phyloP scores from a whole-genome alignment of 805 yeast species.

The Kregervanrija delftensis region DNA sequence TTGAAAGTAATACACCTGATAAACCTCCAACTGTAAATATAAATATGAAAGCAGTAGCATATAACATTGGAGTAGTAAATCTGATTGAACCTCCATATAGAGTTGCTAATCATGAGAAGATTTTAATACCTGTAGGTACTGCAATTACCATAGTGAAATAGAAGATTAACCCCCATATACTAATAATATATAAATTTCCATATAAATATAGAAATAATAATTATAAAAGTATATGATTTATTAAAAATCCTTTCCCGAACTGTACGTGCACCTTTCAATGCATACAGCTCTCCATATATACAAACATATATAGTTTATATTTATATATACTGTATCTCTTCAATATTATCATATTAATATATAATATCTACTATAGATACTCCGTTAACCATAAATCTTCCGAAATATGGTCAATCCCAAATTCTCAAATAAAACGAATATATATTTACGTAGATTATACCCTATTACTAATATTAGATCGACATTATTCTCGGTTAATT shows the following conservation, averaged over 20 bases:
- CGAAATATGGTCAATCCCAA: conserved; percentile 1
- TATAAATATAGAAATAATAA: background rate
- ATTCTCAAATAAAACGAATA: background rate
- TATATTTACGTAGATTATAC: conserved; percentile 1
- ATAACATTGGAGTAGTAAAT: too few relatives aligned
- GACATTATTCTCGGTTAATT: background rate
- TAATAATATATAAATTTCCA: too few relatives aligned
- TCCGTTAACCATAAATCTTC: background rate
- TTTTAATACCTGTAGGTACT: conserved; percentile 5
- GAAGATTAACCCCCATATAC: too few relatives aligned
- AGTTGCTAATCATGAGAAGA: conserved; percentile 4
- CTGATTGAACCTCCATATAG: conserved; percentile 6
- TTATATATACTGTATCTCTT: too few relatives aligned
- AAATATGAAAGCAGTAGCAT: conserved; percentile 12
- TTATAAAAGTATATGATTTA: too few relatives aligned
- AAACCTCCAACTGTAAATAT: conserved; percentile 16
- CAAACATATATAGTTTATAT: background rate
- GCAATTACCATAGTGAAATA: conserved; percentile 5
- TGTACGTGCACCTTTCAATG: background rate
- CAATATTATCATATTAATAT: background rate
- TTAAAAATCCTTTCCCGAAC: background rate
- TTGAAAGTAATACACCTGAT: conserved; percentile 15
- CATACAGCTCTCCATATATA: background rate
- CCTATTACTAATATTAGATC: background rate
- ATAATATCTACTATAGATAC: background rate